Percentiles rank a stretch among this genome's conserved stretches.
phyloP scores from a whole-genome alignment of 1,139 yeast genomes.

The Geotrichum siamense region DNA sequence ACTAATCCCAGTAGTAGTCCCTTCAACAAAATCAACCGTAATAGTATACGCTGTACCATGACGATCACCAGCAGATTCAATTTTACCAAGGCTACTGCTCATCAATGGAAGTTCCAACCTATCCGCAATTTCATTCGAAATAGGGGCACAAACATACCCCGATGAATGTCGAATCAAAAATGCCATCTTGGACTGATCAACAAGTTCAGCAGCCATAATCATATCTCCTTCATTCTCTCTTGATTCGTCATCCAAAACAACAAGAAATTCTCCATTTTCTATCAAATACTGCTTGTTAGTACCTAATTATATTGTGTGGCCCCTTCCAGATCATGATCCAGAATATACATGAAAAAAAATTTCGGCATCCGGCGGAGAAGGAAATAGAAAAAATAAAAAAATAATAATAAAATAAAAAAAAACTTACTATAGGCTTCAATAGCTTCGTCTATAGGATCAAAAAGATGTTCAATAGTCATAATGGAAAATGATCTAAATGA shows the following conservation, averaged over 20 bases:
- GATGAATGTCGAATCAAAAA: slow-evolving; percentile 78
- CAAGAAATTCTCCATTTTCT: slow-evolving; percentile 77
- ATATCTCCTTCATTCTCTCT: slow-evolving; percentile 98
- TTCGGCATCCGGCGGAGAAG: neutral
- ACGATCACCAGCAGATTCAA: slow-evolving; percentile 44
- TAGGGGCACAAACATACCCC: slow-evolving; percentile 91
- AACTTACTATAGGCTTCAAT: slow-evolving; percentile 57
- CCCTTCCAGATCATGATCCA: neutral
- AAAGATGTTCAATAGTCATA: slow-evolving; percentile 26
- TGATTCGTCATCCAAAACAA: slow-evolving; percentile 92
- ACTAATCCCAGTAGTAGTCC: slow-evolving; percentile 96
- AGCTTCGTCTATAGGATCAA: slow-evolving; percentile 64
- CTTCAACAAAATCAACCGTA: slow-evolving; percentile 70
- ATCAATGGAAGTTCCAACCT: slow-evolving; percentile 71
- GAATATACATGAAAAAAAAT: neutral
- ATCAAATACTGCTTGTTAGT: neutral
- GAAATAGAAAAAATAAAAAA: neutral
- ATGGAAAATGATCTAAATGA: neutral
- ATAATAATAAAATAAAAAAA: neutral
- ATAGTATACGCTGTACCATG: slow-evolving; percentile 97
- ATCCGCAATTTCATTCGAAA: slow-evolving; percentile 73
- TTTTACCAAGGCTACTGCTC: slow-evolving; percentile 39
- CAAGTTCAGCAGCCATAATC: slow-evolving; percentile 78
- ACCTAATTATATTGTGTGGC: neutral
- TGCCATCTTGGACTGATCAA: slow-evolving; percentile 87